phyloP scores from a whole-genome alignment of 1,284 basidiomycete genomes.

The Polyporus tsugae region DNA sequence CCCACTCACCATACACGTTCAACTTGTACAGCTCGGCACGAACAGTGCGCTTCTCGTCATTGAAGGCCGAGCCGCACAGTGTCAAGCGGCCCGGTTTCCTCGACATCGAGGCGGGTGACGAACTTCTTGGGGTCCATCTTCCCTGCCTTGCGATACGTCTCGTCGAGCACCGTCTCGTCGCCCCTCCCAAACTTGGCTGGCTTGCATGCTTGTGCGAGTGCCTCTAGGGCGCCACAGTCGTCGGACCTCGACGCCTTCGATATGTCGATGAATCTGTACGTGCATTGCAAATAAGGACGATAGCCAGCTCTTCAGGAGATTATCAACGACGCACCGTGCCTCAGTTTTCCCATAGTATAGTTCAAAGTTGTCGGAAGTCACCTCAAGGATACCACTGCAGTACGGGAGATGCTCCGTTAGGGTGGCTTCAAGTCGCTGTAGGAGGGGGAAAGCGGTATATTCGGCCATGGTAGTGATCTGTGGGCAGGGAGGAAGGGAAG shows the following conservation, averaged over 20 bases:
- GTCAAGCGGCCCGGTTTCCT: conserved; percentile 33
- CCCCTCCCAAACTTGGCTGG: conserved; percentile 3
- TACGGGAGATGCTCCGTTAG: conserved; percentile 13
- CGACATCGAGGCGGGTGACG: conserved; percentile 40
- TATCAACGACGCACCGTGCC: conserved; percentile 6
- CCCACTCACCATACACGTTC: conserved; percentile 43
- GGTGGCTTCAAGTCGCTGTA: conserved; percentile 10
- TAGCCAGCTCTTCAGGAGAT: background rate
- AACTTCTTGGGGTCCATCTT: conserved; percentile 38
- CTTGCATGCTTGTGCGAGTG: background rate
- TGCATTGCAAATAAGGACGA: background rate
- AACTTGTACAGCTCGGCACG: conserved; percentile 44
- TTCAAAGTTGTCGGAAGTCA: conserved; percentile 1
- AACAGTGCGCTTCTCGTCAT: conserved; percentile 26
- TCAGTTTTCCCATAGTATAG: conserved; percentile 28
- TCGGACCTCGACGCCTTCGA: background rate
- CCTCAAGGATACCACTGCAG: conserved; percentile 21
- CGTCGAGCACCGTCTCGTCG: conserved; percentile 1
- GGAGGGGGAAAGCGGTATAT: background rate
- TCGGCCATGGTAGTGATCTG: background rate
- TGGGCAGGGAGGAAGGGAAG: background rate
- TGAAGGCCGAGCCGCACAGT: conserved; percentile 33
- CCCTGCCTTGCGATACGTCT: conserved; percentile 20
- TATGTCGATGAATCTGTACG: background rate
- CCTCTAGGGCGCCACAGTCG: background rate